Evolutionary conservation across 2,329 filamentous ascomycete species (phyloP), one percentile per base, ranked within the genome.

Genomic region (Apiospora rasikravindrae): DNA sequence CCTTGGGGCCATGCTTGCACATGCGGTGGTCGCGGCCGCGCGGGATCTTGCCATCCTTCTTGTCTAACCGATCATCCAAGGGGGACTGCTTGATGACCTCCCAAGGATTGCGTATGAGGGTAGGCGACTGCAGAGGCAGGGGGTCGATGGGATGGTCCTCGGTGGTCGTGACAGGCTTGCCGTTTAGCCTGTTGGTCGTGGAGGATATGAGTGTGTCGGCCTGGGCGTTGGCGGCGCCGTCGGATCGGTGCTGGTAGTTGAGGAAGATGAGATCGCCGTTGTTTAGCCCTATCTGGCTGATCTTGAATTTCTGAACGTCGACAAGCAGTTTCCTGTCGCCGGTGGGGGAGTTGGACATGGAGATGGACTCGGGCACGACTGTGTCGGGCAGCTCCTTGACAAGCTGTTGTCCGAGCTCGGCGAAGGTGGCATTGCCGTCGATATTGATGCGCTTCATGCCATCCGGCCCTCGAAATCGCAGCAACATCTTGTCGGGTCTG

Each of bases 1-100:
- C 96, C 84, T 98, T 98, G 69, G 93, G 92, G 1, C 96, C 96
- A 81, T 99, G 96, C 74, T 94, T 92, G 85, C 96, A 99, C 95
- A 99, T 81, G 26, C 78, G 78, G 57, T 64, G 57, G 67, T 80
- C 79, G 64, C 77, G 77, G 24, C 78, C 74, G 33, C 80, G 77
- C 51, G 79, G 73, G 53, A 81, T 81, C 76, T 81, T 99, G 76
- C 96, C 96, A 86, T 96, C 92, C 76, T 92, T 88, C 83, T 90
- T 94, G 82, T 99, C 96, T 79, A 99, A 85, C 71, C 89, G 86
- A 80, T 99, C 92, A 80, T 99, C 97, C 13, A 99, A 87, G 2
- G 91, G 87, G 2, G 95, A 97, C 83, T 99, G 96, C 78, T 91
- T 91, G 22, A 98, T 93, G 11, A 93, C 90, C 79, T 99, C 96